A percentile compares a stretch with the other conserved stretches of the same genome.
These are phyloP conservation scores for Strobilomyces echinocephalus DNA, from an alignment of 768 basidiomycete species.

Conservation along the genomic window DNA sequence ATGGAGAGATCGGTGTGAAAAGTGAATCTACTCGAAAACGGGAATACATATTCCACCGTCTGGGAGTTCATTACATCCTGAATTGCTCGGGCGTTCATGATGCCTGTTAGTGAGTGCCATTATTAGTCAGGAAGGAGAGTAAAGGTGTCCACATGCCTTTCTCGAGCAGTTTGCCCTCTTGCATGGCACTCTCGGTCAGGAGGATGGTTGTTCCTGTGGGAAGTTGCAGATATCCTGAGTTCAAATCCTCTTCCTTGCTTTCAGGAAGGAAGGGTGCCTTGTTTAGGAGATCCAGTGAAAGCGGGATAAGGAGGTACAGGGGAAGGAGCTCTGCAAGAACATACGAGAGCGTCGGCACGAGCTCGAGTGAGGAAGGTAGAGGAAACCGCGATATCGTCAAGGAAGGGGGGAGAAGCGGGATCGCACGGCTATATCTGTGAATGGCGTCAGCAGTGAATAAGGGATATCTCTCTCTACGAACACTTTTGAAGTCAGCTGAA, in stretches of 20 bases:
- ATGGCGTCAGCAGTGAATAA: constrained; percentile 1
- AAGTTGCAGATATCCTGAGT: constrained; percentile 70
- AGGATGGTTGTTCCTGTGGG: constrained; percentile 56
- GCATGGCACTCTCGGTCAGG: constrained; percentile 61
- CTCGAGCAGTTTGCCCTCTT: constrained; percentile 63
- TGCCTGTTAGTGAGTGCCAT: constrained; percentile 36
- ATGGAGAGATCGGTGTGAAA: constrained; percentile 75
- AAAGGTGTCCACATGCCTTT: constrained; percentile 28
- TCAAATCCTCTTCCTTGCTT: constrained; percentile 65
- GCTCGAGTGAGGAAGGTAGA: constrained; percentile 29
- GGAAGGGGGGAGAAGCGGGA: constrained; percentile 63
- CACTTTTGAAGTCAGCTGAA: constrained; percentile 59
- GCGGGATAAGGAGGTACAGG: constrained; percentile 46
- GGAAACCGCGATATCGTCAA: constrained; percentile 64
- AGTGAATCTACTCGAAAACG: constrained; percentile 59
- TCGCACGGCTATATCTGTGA: constrained; percentile 58
- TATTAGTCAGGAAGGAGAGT: not conserved
- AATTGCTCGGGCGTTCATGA: constrained; percentile 56
- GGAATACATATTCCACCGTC: constrained; percentile 69
- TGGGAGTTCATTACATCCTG: constrained; percentile 64
- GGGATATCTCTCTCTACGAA: constrained; percentile 34
- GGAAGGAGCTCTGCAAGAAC: constrained; percentile 60
- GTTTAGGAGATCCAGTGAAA: constrained; percentile 64
- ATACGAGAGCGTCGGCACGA: constrained; percentile 45
- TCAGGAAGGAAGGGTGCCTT: constrained; percentile 55